A percentile compares a stretch with the other conserved stretches of the same genome.
These are phyloP conservation scores for Paraphoma sp. DNA, from an alignment of 2,329 filamentous ascomycete genomes.

Conservation along the genomic window DNA sequence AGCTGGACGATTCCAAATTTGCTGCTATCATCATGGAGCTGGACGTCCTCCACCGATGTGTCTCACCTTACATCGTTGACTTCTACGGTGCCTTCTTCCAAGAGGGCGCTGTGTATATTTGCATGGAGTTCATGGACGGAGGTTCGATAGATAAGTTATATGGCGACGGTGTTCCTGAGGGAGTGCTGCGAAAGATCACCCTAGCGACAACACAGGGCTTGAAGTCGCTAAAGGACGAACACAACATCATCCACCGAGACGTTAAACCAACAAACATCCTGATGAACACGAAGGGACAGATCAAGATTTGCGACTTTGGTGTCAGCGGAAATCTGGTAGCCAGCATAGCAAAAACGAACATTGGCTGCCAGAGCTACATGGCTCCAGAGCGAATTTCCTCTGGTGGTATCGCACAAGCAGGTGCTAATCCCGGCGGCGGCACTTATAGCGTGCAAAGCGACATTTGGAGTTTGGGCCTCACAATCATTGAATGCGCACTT, in stretches of 20 bases:
- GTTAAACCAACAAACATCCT: slow-evolving; percentile 99
- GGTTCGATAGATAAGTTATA: slow-evolving; percentile 98
- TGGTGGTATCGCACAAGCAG: slow-evolving; percentile 76
- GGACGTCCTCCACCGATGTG: slow-evolving; percentile 91
- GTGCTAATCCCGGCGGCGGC: slow-evolving; percentile 72
- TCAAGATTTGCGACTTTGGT: slow-evolving; percentile 99
- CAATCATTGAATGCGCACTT: slow-evolving; percentile 94
- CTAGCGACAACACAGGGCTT: slow-evolving; percentile 88
- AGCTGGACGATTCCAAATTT: slow-evolving; percentile 96
- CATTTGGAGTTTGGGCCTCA: slow-evolving; percentile 94
- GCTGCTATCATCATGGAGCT: slow-evolving; percentile 97
- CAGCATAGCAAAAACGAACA: slow-evolving; percentile 98
- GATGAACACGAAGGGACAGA: slow-evolving; percentile 84
- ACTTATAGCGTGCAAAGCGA: slow-evolving; percentile 98
- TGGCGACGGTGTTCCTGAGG: slow-evolving; percentile 85
- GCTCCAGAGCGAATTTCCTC: slow-evolving; percentile 94
- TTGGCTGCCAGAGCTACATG: slow-evolving; percentile 99
- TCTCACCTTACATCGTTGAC: slow-evolving; percentile 96
- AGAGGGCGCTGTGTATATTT: slow-evolving; percentile 98
- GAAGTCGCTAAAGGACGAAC: slow-evolving; percentile 93
- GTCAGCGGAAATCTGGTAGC: slow-evolving; percentile 96
- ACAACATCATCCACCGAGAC: slow-evolving; percentile 98
- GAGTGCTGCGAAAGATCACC: slow-evolving; percentile 87
- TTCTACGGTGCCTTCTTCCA: slow-evolving; percentile 99
- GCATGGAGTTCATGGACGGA: slow-evolving; percentile 99